Percentiles rank a stretch among this genome's conserved stretches.
Evolutionary conservation across 108 stramenopile species (phyloP).

Genomic region (Nitzschia sp.): DNA sequence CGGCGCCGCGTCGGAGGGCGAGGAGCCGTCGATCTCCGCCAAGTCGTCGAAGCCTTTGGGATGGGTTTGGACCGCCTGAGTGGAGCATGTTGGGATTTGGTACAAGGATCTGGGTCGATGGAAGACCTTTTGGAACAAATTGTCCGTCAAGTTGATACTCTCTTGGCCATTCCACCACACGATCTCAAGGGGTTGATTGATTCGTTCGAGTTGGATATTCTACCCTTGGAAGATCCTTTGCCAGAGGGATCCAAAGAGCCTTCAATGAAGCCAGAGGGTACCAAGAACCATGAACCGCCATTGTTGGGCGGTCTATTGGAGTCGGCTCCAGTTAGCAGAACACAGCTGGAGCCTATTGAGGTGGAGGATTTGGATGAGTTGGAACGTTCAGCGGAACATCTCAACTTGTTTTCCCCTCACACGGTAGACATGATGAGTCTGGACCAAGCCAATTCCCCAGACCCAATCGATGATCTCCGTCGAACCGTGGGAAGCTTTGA

Average conservation of each 20-base stretch:
- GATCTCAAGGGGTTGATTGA: conserved; percentile 27
- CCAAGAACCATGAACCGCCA: background rate
- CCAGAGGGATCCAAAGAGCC: background rate
- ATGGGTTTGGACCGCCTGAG: conserved; percentile 18
- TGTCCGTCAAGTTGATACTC: conserved; percentile 12
- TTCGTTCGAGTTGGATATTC: conserved; percentile 26
- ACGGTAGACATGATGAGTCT: conserved; percentile 33
- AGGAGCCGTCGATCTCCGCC: conserved; percentile 4
- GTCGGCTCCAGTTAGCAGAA: background rate
- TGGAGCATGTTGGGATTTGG: conserved; percentile 10
- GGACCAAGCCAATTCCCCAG: background rate
- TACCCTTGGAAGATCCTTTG: background rate
- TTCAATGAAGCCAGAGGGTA: background rate
- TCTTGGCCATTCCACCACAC: conserved; percentile 16
- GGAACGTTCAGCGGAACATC: conserved; percentile 2
- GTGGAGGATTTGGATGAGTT: background rate
- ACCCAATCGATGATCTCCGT: conserved; percentile 26
- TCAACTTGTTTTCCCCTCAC: conserved; percentile 25
- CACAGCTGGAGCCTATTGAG: background rate
- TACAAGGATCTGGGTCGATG: background rate
- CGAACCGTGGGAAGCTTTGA: conserved; percentile 37
- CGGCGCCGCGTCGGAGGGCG: background rate
- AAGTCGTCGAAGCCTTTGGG: conserved; percentile 20
- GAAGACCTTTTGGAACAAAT: conserved; percentile 17
- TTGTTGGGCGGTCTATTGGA: background rate